Conservation (phyloP, 768 basidiomycete species). For the Auricularia heimuer region DNA sequence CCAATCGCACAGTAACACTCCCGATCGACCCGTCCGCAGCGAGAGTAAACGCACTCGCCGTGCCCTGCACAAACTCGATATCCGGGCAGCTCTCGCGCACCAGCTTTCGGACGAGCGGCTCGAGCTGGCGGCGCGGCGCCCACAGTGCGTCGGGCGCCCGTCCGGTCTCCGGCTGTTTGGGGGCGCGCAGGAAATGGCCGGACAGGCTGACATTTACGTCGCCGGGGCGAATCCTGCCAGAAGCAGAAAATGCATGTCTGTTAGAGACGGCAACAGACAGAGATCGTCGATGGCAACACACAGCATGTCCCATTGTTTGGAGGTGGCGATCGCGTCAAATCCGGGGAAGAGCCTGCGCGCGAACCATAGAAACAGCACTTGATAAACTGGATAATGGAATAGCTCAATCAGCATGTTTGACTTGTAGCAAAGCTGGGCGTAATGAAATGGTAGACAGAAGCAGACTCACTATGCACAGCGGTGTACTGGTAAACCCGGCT, state of each 20-base stretch:
- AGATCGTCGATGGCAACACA: not conserved
- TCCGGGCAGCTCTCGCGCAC: conserved; percentile 15
- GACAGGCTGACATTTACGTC: not conserved
- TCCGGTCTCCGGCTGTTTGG: conserved; percentile 9
- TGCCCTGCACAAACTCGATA: conserved; percentile 18
- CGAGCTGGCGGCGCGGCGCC: conserved; percentile 17
- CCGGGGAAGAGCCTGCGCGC: not conserved
- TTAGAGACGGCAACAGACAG: not conserved
- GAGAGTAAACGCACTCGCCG: conserved; percentile 15
- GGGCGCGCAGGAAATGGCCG: conserved; percentile 5
- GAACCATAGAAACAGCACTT: not conserved
- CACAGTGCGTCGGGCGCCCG: conserved; percentile 15
- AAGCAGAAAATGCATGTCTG: not conserved
- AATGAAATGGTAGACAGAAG: conserved; percentile 3
- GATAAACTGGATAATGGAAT: not conserved
- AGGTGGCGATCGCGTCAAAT: not conserved
- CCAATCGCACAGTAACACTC: conserved; percentile 10
- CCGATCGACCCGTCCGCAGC: not conserved
- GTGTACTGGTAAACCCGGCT: conserved; percentile 20
- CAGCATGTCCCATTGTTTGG: not conserved
- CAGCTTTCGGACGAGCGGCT: conserved; percentile 23
- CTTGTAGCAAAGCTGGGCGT: not conserved
- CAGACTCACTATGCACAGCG: conserved; percentile 14
- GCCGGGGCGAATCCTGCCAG: not conserved
- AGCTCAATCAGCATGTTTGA: not conserved